Percentiles rank a stretch among this genome's conserved stretches.
phyloP scores from a whole-genome alignment of 177 flowering plant species.

The Tripterygium wilfordii region DNA sequence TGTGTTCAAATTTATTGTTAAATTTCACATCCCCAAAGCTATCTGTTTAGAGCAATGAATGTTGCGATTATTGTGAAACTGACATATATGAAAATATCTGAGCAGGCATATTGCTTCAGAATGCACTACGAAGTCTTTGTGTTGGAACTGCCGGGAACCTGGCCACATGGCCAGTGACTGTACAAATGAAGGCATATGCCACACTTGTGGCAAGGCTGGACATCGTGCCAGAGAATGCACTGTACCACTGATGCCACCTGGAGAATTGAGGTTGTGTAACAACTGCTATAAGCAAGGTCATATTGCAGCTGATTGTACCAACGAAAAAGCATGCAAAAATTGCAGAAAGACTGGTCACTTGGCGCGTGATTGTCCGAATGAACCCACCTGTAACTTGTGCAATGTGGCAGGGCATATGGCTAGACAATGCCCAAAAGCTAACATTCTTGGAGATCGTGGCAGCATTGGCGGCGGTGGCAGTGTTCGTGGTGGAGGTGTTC shows the following conservation, averaged over 20 bases:
- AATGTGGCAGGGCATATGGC: slow-evolving; percentile 63
- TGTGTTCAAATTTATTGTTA: too few species aligned
- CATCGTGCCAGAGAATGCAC: slow-evolving; percentile 65
- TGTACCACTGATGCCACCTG: slow-evolving; percentile 41
- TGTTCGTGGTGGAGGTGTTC: slow-evolving; percentile 12
- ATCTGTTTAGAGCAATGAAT: too few species aligned
- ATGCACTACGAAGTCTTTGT: slow-evolving; percentile 63
- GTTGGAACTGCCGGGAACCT: slow-evolving; percentile 89
- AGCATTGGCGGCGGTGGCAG: too few species aligned
- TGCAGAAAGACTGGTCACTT: slow-evolving; percentile 77
- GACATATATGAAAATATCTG: neutral
- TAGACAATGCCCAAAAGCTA: slow-evolving; percentile 49
- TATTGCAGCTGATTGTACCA: slow-evolving; percentile 57
- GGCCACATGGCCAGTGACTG: slow-evolving; percentile 78
- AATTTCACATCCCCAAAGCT: too few species aligned
- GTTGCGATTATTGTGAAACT: too few species aligned
- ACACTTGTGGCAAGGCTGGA: slow-evolving; percentile 74
- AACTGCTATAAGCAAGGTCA: slow-evolving; percentile 78
- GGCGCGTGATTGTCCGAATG: slow-evolving; percentile 68
- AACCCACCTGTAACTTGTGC: slow-evolving; percentile 76
- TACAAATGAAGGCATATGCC: slow-evolving; percentile 77
- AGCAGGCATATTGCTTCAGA: slow-evolving; percentile 81
- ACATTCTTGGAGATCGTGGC: slow-evolving; percentile 10
- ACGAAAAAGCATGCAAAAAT: slow-evolving; percentile 76
- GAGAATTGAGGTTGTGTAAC: slow-evolving; percentile 62